Conservation (phyloP, 2,329 filamentous ascomycete genomes). For the Sporothrix mexicana region DNA sequence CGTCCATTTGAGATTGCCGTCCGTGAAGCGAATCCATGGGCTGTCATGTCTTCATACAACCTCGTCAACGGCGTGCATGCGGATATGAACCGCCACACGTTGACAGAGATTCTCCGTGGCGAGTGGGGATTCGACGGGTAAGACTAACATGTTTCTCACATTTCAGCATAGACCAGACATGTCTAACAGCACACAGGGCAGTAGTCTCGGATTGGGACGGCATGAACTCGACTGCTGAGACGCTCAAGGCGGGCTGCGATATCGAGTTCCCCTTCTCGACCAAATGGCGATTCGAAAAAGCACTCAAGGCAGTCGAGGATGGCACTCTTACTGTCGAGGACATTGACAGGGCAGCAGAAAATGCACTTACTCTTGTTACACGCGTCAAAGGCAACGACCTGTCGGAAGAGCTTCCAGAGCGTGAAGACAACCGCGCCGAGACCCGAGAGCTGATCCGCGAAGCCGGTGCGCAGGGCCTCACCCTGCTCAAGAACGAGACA, state of each 20-base stretch:
- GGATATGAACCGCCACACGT: constrained; percentile 60
- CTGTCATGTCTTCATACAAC: constrained; percentile 73
- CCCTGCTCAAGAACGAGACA: constrained; percentile 67
- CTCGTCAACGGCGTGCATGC: constrained; percentile 68
- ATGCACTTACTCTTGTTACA: constrained; percentile 65
- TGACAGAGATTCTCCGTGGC: constrained; percentile 63
- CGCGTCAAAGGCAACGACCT: constrained; percentile 66
- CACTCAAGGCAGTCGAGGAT: constrained; percentile 57
- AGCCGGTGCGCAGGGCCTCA: constrained; percentile 66
- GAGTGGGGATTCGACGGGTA: constrained; percentile 69
- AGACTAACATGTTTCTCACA: constrained; percentile 34
- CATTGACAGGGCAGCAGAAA: constrained; percentile 64
- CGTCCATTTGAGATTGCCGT: constrained; percentile 76
- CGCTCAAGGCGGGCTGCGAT: constrained; percentile 61
- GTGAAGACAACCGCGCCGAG: constrained; percentile 61
- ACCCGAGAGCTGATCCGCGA: constrained; percentile 65
- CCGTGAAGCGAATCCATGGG: constrained; percentile 71
- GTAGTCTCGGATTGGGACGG: constrained; percentile 67
- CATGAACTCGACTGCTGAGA: constrained; percentile 61
- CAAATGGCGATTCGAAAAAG: constrained; percentile 63
- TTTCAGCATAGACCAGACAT: not conserved
- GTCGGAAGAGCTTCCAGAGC: constrained; percentile 61
- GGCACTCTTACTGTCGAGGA: constrained; percentile 55
- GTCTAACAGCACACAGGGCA: constrained; percentile 46
- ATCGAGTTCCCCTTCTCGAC: constrained; percentile 63